Percentiles rank a stretch among this genome's conserved stretches.
Evolutionary conservation across 2,329 filamentous ascomycete species (phyloP).

Genomic region (Sporothrix pallida): DNA sequence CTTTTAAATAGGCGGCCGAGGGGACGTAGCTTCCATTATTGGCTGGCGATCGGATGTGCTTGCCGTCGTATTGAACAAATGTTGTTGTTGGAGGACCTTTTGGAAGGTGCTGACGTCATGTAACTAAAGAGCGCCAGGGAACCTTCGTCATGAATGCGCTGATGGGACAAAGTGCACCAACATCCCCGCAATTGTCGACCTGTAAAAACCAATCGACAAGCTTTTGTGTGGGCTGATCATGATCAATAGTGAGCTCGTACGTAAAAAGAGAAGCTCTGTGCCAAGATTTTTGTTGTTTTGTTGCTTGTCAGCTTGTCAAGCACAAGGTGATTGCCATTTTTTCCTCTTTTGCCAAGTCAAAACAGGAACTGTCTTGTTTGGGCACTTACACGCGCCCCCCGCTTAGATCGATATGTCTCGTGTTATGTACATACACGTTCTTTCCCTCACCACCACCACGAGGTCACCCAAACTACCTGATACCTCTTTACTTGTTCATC

Average conservation of each 20-base stretch:
- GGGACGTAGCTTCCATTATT: not conserved
- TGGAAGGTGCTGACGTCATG: conserved; percentile 24
- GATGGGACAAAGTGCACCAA: not conserved
- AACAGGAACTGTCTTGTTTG: not conserved
- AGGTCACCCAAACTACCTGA: not conserved
- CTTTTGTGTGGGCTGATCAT: not conserved
- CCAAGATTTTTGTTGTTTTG: conserved; percentile 17
- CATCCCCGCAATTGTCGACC: conserved; percentile 9
- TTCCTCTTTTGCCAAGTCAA: conserved; percentile 12
- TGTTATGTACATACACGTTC: conserved; percentile 10
- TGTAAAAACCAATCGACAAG: not conserved
- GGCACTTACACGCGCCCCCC: conserved; percentile 13
- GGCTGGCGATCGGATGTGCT: conserved; percentile 1
- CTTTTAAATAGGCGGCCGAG: conserved; percentile 16
- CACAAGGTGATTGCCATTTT: not conserved
- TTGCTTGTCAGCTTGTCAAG: not conserved
- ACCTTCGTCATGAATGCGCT: not conserved
- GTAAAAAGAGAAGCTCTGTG: conserved; percentile 4
- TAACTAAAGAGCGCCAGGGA: not conserved
- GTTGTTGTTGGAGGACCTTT: not conserved
- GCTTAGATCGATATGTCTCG: not conserved
- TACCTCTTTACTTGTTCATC: not conserved
- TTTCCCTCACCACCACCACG: not conserved
- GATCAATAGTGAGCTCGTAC: not conserved
- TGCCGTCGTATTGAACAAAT: not conserved